Evolutionary conservation across 768 basidiomycete species (phyloP).

Genomic region (Xerocomus brunneocitrinus): DNA sequence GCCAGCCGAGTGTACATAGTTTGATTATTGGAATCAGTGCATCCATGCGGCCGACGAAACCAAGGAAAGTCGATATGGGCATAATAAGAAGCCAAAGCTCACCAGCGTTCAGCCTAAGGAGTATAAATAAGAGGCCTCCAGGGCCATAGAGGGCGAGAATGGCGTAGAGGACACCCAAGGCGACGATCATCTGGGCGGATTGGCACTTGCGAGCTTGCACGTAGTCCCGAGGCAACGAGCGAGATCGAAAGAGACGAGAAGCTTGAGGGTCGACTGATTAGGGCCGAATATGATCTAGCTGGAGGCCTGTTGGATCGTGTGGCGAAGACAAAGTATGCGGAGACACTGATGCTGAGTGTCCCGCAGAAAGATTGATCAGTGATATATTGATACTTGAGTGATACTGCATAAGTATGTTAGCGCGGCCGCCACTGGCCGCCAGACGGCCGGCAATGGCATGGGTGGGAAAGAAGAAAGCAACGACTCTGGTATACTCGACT

Average conservation of each 20-base stretch:
- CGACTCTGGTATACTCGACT: no score
- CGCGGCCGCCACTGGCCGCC: neutral
- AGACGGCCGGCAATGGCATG: neutral
- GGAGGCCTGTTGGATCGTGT: neutral
- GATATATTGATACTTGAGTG: neutral
- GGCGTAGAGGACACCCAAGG: conserved; percentile 19
- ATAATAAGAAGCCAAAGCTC: neutral
- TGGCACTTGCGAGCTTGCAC: neutral
- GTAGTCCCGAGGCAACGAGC: neutral
- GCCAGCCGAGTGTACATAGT: neutral
- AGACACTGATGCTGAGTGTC: neutral
- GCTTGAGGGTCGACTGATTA: neutral
- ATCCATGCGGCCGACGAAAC: neutral
- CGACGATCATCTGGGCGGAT: conserved; percentile 20
- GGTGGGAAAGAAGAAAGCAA: neutral
- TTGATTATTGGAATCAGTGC: neutral
- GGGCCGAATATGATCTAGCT: neutral
- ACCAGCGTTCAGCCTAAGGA: conserved; percentile 8
- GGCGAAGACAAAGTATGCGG: neutral
- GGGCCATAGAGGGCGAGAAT: conserved; percentile 18
- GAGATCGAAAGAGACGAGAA: neutral
- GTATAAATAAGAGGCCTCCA: conserved; percentile 6
- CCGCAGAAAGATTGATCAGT: neutral
- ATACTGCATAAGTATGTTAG: neutral
- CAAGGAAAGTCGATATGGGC: neutral